These are phyloP conservation scores for Pseudocercospora fuligena DNA, from an alignment of 2,329 filamentous ascomycete genomes.

Conservation along the genomic window DNA sequence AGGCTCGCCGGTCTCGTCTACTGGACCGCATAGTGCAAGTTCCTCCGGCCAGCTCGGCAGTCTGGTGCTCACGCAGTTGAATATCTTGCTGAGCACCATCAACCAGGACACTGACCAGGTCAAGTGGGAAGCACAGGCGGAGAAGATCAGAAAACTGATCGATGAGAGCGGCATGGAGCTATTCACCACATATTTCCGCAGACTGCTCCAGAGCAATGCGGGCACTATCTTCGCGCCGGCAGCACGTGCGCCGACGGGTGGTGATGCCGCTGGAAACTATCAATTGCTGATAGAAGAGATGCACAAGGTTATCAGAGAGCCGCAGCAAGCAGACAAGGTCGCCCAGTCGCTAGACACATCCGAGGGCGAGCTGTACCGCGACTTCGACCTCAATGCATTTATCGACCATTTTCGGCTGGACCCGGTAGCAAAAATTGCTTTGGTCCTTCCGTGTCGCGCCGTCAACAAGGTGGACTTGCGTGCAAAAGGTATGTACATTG, in stretches of 20 bases:
- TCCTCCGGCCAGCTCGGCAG: conserved; percentile 68
- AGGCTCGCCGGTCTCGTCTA: conserved; percentile 58
- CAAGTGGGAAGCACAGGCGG: conserved; percentile 91
- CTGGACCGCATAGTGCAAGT: conserved; percentile 52
- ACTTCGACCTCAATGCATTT: conserved; percentile 95
- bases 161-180: conserved; percentile 99
- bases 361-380: conserved; percentile 90
- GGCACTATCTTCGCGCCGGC: conserved; percentile 84
- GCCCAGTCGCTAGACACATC: conserved; percentile 89
- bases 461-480: conserved; percentile 81
- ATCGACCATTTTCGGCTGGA: conserved; percentile 96
- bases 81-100: conserved; percentile 89
- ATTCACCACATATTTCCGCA: conserved; percentile 92
- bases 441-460: conserved; percentile 86
- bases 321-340: conserved; percentile 84
- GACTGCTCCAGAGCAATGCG: conserved; percentile 89
- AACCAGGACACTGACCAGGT: conserved; percentile 90
- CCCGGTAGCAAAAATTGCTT: conserved; percentile 81
- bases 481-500: conserved; percentile 71
- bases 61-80: conserved; percentile 94
- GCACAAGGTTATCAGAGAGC: conserved; percentile 79
- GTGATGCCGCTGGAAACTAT: conserved; percentile 77
- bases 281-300: conserved; percentile 82
- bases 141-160: conserved; percentile 93
- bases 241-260: conserved; percentile 60